Evolutionary conservation across 208 protist species (phyloP).

Genomic region (Acanthamoeba royreba): DNA sequence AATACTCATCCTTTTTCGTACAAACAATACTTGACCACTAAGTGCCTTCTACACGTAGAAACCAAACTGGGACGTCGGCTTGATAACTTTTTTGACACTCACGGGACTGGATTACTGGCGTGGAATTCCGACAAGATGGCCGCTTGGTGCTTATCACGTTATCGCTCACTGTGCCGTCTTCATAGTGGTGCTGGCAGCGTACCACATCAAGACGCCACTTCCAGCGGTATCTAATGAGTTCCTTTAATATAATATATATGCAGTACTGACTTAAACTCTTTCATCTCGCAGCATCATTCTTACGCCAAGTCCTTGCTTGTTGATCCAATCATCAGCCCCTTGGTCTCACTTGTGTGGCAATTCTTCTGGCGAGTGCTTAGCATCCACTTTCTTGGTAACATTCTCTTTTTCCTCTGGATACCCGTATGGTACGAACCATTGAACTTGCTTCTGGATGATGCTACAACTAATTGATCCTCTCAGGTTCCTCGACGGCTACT

Average conservation of each 20-base stretch:
- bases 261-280: no score
- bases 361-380: neutral
- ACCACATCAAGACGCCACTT: conserved; percentile 7
- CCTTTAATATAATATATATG: neutral
- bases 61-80: conserved; percentile 18
- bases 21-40: neutral
- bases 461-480: neutral
- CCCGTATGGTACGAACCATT: neutral
- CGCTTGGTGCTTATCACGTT: neutral
- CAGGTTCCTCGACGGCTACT: neutral
- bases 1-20: neutral
- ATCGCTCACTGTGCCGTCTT: neutral
- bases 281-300: neutral
- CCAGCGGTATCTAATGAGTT: neutral
- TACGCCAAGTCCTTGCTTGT: neutral
- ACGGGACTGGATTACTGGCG: neutral
- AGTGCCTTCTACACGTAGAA: no score
- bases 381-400: conserved; percentile 10
- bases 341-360: neutral
- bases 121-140: neutral
- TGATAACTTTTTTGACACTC: neutral
- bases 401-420: neutral
- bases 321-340: neutral
- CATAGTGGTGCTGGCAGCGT: neutral
- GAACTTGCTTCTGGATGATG: neutral